phyloP scores from a whole-genome alignment of 2,329 filamentous ascomycete genomes.

The Ceratocystis smalleyi region DNA sequence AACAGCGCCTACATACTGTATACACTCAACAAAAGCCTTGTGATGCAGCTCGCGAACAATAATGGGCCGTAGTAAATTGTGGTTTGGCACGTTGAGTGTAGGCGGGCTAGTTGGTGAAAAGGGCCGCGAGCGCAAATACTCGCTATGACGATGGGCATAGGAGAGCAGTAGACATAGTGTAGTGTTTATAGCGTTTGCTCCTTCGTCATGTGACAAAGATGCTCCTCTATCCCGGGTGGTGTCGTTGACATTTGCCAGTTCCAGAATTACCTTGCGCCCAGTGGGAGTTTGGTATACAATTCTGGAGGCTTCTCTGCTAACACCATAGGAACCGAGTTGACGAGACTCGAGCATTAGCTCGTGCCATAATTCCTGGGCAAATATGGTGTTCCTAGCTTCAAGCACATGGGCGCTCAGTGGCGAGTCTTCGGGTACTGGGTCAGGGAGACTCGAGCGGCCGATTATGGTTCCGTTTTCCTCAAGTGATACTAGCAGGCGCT shows the following conservation, averaged over 20 bases:
- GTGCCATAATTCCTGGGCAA: slow-evolving; percentile 76
- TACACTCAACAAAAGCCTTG: slow-evolving; percentile 27
- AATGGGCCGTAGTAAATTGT: slow-evolving; percentile 37
- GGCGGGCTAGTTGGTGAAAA: slow-evolving; percentile 27
- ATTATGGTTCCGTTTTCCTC: slow-evolving; percentile 38
- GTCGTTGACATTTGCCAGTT: slow-evolving; percentile 44
- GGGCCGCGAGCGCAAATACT: slow-evolving; percentile 50
- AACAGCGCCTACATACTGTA: slow-evolving; percentile 30
- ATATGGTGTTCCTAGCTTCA: slow-evolving; percentile 62
- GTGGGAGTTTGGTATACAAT: slow-evolving; percentile 41
- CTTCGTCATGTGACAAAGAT: slow-evolving; percentile 28
- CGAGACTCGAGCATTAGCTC: slow-evolving; percentile 75
- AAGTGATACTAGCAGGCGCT: slow-evolving; percentile 53
- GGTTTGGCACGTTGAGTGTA: slow-evolving; percentile 28
- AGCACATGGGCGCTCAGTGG: slow-evolving; percentile 53
- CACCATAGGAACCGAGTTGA: slow-evolving; percentile 51
- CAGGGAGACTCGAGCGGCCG: slow-evolving; percentile 34
- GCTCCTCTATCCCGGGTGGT: slow-evolving; percentile 26
- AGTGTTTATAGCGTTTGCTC: slow-evolving; percentile 52
- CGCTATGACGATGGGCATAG: slow-evolving; percentile 63
- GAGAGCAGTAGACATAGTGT: slow-evolving; percentile 61
- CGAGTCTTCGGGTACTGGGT: slow-evolving; percentile 37
- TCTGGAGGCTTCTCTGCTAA: slow-evolving; percentile 44
- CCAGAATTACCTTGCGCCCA: slow-evolving; percentile 45
- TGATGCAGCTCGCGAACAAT: slow-evolving; percentile 35